Conservation (phyloP, 768 basidiomycete species). For the Asterophora lycoperdoides region DNA sequence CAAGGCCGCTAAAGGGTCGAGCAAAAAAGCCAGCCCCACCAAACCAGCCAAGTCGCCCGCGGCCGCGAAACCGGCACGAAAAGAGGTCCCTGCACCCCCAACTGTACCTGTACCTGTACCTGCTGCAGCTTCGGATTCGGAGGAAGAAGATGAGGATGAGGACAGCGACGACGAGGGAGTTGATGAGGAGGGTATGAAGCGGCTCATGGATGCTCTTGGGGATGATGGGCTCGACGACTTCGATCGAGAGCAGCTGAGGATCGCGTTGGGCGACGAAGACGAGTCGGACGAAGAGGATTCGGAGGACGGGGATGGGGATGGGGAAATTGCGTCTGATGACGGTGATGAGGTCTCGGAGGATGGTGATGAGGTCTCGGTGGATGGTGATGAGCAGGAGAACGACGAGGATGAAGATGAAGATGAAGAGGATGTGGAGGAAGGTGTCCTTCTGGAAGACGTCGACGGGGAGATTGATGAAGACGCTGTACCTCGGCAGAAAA, state of each 20-base stretch:
- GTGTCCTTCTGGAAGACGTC: slow-evolving; percentile 53
- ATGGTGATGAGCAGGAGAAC: slow-evolving; percentile 27
- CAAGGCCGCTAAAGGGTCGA: slow-evolving; percentile 4
- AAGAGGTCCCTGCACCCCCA: slow-evolving; percentile 1
- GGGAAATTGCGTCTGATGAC: slow-evolving; percentile 22
- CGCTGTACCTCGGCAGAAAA: slow-evolving; percentile 73
- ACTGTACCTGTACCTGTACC: too few species aligned
- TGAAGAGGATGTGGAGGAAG: slow-evolving; percentile 51
- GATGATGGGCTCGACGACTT: slow-evolving; percentile 66
- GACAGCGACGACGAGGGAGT: slow-evolving; percentile 42
- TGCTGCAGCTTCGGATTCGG: slow-evolving; percentile 8
- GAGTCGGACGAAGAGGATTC: slow-evolving; percentile 18
- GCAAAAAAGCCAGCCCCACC: not conserved
- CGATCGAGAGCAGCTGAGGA: slow-evolving; percentile 50
- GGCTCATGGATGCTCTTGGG: slow-evolving; percentile 53
- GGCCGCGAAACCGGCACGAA: slow-evolving; percentile 3
- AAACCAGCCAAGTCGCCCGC: slow-evolving; percentile 1
- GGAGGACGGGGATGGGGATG: slow-evolving; percentile 15
- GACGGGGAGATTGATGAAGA: slow-evolving; percentile 65
- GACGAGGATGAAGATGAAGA: slow-evolving; percentile 39
- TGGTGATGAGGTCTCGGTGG: slow-evolving; percentile 15
- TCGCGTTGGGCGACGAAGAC: slow-evolving; percentile 31
- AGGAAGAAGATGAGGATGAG: slow-evolving; percentile 14
- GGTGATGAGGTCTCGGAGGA: slow-evolving; percentile 31
- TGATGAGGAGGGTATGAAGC: slow-evolving; percentile 54